phyloP scores from a whole-genome alignment of 495 filamentous ascomycete species.

The Aspergillus incahuasiensis region DNA sequence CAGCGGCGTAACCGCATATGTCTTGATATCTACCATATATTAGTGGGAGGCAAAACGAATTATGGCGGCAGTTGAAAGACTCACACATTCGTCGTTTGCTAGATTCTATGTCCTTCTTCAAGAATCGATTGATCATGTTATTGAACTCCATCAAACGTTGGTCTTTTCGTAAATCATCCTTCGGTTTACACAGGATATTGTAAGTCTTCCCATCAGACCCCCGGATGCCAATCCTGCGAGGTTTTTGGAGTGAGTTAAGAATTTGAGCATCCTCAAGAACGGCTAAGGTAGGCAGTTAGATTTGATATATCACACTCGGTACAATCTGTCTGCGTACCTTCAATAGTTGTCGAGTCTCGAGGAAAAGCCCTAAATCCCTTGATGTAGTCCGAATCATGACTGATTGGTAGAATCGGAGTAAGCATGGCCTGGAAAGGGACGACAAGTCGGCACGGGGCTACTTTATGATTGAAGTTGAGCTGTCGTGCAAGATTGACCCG shows the following conservation, averaged over 20 bases:
- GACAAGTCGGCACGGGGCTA: slow-evolving; percentile 76
- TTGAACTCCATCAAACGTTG: slow-evolving; percentile 99
- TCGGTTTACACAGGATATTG: slow-evolving; percentile 90
- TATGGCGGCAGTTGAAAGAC: slow-evolving; percentile 16
- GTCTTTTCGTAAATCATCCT: slow-evolving; percentile 95
- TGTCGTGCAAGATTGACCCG: slow-evolving; percentile 68
- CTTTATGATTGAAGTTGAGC: slow-evolving; percentile 77
- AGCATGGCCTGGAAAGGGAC: slow-evolving; percentile 83
- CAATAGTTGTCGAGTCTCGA: slow-evolving; percentile 55
- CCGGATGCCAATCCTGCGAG: slow-evolving; percentile 80
- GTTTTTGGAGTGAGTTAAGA: slow-evolving; percentile 87
- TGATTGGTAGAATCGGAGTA: slow-evolving; percentile 73
- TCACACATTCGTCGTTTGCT: slow-evolving; percentile 72
- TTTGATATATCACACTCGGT: background rate
- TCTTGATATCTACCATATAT: slow-evolving; percentile 71
- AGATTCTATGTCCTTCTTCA: slow-evolving; percentile 86
- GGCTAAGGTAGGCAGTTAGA: slow-evolving; percentile 37
- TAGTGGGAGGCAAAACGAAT: slow-evolving; percentile 4
- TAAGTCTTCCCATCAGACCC: slow-evolving; percentile 87
- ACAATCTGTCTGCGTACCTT: slow-evolving; percentile 30
- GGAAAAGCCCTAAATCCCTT: slow-evolving; percentile 81
- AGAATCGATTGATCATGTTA: slow-evolving; percentile 88
- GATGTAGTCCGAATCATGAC: slow-evolving; percentile 61
- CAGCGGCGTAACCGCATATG: slow-evolving; percentile 90
- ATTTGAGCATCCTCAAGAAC: slow-evolving; percentile 84